Conservation (phyloP, 2,329 filamentous ascomycete genomes). For the Remersonia thermophila region DNA sequence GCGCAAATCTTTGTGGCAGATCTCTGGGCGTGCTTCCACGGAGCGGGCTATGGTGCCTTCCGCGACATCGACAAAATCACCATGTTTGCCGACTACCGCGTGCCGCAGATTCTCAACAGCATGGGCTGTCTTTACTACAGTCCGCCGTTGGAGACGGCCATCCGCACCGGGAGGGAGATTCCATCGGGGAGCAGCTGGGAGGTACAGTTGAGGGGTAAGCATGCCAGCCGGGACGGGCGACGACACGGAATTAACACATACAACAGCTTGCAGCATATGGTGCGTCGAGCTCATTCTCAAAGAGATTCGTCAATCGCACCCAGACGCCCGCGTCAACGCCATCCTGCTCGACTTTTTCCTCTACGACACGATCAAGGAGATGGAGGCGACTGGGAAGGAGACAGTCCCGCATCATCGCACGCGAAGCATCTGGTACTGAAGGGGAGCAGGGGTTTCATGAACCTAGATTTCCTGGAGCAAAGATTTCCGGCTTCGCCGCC, state of each 20-base stretch:
- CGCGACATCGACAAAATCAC: conserved; percentile 88
- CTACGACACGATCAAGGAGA: conserved; percentile 85
- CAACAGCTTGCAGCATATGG: conserved; percentile 82
- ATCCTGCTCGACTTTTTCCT: conserved; percentile 95
- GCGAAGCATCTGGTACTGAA: conserved; percentile 85
- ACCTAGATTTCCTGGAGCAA: too few species aligned
- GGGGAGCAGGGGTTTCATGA: not conserved
- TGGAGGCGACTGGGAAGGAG: conserved; percentile 52
- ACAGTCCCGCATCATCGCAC: conserved; percentile 75
- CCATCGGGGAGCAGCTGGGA: conserved; percentile 68
- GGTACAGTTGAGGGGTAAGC: conserved; percentile 66
- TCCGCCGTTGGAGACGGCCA: conserved; percentile 60
- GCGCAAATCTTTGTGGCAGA: conserved; percentile 95
- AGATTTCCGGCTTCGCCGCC: not conserved
- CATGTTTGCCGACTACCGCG: conserved; percentile 96
- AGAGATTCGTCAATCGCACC: conserved; percentile 64
- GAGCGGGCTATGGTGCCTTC: conserved; percentile 67
- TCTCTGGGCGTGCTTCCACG: conserved; percentile 90
- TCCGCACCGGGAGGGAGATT: conserved; percentile 53
- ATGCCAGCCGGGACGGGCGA: not conserved
- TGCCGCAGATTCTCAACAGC: conserved; percentile 82
- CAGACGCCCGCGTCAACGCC: conserved; percentile 64
- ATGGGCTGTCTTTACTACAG: conserved; percentile 77
- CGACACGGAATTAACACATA: not conserved
- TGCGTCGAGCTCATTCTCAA: conserved; percentile 78